Evolutionary conservation across 352 stramenopile genomes (phyloP).

Genomic region (Globisporangium camurandrum): DNA sequence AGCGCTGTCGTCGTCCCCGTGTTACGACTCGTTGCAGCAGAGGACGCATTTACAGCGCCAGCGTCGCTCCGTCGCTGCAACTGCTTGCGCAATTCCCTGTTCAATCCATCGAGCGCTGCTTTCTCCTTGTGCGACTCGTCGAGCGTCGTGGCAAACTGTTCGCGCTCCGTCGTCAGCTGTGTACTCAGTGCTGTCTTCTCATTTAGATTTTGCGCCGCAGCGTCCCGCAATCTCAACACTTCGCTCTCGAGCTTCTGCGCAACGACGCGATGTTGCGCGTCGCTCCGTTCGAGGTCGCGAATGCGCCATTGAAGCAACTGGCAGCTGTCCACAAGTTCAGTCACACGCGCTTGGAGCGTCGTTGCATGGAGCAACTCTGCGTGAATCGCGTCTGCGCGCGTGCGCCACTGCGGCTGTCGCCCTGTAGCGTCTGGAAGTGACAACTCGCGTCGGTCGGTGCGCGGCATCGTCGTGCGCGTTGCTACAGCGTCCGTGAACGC

Average conservation of each 20-base stretch:
- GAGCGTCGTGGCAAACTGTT: constrained; percentile 65
- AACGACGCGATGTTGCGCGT: constrained; percentile 74
- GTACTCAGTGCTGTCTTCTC: constrained; percentile 46
- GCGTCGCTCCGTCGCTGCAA: constrained; percentile 58
- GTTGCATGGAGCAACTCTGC: constrained; percentile 57
- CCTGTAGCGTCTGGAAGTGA: constrained; percentile 9
- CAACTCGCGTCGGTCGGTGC: constrained; percentile 16
- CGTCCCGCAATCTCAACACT: constrained; percentile 46
- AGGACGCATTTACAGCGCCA: constrained; percentile 13
- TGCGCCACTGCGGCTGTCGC: constrained; percentile 57
- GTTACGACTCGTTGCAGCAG: constrained; percentile 12
- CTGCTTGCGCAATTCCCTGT: constrained; percentile 75
- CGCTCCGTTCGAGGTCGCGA: constrained; percentile 60
- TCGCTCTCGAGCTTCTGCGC: constrained; percentile 76
- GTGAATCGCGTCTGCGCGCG: constrained; percentile 68
- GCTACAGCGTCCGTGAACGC: constrained; percentile 70
- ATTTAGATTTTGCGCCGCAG: constrained; percentile 15
- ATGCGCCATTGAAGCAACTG: constrained; percentile 58
- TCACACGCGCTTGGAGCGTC: constrained; percentile 42
- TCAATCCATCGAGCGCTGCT: constrained; percentile 50
- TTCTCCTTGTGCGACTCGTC: constrained; percentile 85
- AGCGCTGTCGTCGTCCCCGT: constrained; percentile 23
- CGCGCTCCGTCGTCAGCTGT: constrained; percentile 57
- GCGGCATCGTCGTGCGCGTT: constrained; percentile 27
- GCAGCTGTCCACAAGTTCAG: constrained; percentile 60